Conservation (phyloP, 73 alveolate species). For the Tetrahymena borealis region DNA sequence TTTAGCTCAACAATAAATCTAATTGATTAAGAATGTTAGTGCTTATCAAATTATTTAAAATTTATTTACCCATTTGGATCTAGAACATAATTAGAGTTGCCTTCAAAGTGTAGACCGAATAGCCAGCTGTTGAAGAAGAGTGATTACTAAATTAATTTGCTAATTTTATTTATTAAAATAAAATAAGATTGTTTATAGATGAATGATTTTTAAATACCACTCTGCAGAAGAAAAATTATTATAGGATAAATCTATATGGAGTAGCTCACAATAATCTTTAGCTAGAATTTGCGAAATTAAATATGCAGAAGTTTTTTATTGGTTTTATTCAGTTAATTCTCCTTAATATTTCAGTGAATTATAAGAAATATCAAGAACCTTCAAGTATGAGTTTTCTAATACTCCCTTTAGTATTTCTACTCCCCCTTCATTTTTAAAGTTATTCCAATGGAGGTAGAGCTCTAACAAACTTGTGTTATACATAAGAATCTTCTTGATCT, state of each 20-base stretch:
- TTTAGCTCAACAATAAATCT: slow-evolving; percentile 5
- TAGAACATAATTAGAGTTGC: slow-evolving; percentile 14
- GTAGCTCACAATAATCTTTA: slow-evolving; percentile 15
- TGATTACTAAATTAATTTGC: slow-evolving; percentile 2
- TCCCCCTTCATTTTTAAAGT: not conserved
- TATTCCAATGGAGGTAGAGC: not conserved
- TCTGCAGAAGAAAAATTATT: slow-evolving; percentile 18
- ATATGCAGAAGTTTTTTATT: slow-evolving; percentile 1
- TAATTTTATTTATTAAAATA: not conserved
- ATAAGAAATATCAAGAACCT: slow-evolving; percentile 38
- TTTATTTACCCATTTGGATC: slow-evolving; percentile 1
- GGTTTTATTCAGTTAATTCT: not conserved
- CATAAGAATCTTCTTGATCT: not conserved
- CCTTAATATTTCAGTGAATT: slow-evolving; percentile 27
- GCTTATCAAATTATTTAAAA: not conserved
- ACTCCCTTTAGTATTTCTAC: not conserved
- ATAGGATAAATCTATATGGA: slow-evolving; percentile 35
- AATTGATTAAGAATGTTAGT: not conserved
- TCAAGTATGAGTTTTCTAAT: not conserved
- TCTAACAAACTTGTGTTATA: not conserved
- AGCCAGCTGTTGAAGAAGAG: slow-evolving; percentile 6
- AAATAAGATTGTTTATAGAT: not conserved
- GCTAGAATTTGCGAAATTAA: slow-evolving; percentile 22
- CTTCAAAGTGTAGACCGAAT: slow-evolving; percentile 39
- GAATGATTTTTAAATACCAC: not conserved